phyloP scores from a whole-genome alignment of 1,139 yeast genomes.

The Blastobotrys ciferrii region DNA sequence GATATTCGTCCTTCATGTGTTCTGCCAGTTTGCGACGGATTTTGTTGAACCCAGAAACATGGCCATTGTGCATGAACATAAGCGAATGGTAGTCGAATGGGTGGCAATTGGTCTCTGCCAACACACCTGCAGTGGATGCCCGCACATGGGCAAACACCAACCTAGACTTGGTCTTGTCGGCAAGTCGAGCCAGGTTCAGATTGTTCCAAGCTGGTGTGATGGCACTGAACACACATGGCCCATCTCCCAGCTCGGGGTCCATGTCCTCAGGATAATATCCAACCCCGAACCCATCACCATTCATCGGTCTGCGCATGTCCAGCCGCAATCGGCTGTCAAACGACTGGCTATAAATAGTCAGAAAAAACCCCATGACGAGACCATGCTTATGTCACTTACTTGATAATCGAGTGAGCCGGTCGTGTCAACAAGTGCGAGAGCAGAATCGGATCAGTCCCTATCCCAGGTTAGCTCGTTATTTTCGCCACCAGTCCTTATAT shows the following conservation, averaged over 20 bases:
- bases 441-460: slow-evolving; percentile 73
- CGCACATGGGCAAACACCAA: slow-evolving; percentile 93
- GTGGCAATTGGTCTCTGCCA: slow-evolving; percentile 93
- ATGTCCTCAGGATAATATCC: slow-evolving; percentile 67
- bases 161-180: slow-evolving; percentile 80
- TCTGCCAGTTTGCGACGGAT: slow-evolving; percentile 72
- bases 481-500: background rate
- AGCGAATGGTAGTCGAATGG: slow-evolving; percentile 81
- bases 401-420: slow-evolving; percentile 96
- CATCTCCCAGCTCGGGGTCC: slow-evolving; percentile 53
- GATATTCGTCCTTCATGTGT: slow-evolving; percentile 72
- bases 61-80: slow-evolving; percentile 98
- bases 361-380: no score
- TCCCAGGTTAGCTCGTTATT: background rate
- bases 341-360: slow-evolving; percentile 53
- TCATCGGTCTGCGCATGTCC: slow-evolving; percentile 86
- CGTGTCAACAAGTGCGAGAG: slow-evolving; percentile 84
- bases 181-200: slow-evolving; percentile 77
- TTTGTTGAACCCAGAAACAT: slow-evolving; percentile 66
- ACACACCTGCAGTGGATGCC: slow-evolving; percentile 92
- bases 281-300: slow-evolving; percentile 98
- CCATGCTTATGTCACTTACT: slow-evolving; percentile 44
- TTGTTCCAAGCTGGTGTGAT: slow-evolving; percentile 96
- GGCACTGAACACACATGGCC: slow-evolving; percentile 86
- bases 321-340: slow-evolving; percentile 85